Evolutionary conservation across 2,329 filamentous ascomycete species (phyloP).

Genomic region (Ilyonectria robusta): DNA sequence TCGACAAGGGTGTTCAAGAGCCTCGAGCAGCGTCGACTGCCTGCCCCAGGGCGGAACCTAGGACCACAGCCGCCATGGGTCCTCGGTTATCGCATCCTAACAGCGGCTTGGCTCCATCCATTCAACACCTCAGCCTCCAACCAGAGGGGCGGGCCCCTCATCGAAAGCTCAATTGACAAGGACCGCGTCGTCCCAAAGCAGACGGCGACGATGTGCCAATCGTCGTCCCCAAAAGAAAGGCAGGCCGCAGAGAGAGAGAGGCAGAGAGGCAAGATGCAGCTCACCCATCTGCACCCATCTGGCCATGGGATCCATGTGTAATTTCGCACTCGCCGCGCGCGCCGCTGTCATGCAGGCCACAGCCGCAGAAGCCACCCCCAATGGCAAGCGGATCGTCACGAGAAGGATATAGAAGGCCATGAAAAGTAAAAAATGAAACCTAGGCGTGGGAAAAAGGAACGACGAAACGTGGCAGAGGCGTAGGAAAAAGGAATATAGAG

Average conservation of each 20-base stretch:
- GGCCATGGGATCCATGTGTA: constrained; percentile 37
- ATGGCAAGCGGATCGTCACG: constrained; percentile 18
- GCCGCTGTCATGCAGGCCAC: constrained; percentile 37
- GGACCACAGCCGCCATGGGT: constrained; percentile 27
- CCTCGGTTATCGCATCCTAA: constrained; percentile 44
- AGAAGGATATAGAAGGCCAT: constrained; percentile 11
- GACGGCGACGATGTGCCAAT: constrained; percentile 15
- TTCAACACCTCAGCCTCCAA: constrained; percentile 7
- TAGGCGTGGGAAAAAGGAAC: constrained; percentile 7
- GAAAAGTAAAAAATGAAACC: constrained; percentile 27
- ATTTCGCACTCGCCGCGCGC: constrained; percentile 28
- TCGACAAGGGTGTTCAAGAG: constrained; percentile 43
- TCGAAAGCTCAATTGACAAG: constrained; percentile 15
- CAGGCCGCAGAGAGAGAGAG: neutral
- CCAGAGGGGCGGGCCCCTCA: constrained; percentile 7
- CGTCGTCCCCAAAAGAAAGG: neutral
- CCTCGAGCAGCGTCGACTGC: constrained; percentile 31
- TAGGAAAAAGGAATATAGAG: constrained; percentile 26
- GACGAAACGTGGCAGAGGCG: constrained; percentile 31
- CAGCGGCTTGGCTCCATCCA: constrained; percentile 6
- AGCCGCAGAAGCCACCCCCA: constrained; percentile 32
- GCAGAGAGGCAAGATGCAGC: constrained; percentile 17
- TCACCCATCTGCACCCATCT: constrained; percentile 14
- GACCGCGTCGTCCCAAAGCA: constrained; percentile 7
- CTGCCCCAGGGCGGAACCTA: constrained; percentile 14